phyloP scores from a whole-genome alignment of 2,329 filamentous ascomycete genomes.

The Sclerotinia minor region DNA sequence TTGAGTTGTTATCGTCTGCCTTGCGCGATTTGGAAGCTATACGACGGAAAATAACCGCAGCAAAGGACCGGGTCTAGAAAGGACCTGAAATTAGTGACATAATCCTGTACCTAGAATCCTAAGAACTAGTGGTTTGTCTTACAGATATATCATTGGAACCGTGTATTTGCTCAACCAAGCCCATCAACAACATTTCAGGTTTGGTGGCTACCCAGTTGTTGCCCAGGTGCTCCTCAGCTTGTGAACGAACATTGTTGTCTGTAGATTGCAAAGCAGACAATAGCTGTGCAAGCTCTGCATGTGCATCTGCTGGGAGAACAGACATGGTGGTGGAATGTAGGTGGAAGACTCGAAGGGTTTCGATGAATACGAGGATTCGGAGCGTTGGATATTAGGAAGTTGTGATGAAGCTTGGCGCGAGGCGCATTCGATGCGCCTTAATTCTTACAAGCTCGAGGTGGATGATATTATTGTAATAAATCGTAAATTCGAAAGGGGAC shows the following conservation, averaged over 20 bases:
- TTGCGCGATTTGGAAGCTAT: slow-evolving; percentile 90
- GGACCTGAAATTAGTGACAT: not conserved
- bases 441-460: not conserved
- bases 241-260: slow-evolving; percentile 81
- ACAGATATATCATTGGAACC: slow-evolving; percentile 56
- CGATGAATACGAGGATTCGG: slow-evolving; percentile 16
- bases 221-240: slow-evolving; percentile 87
- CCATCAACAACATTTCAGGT: slow-evolving; percentile 89
- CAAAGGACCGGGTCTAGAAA: slow-evolving; percentile 80
- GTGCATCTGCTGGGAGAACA: slow-evolving; percentile 78
- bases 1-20: slow-evolving; percentile 65
- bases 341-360: not conserved
- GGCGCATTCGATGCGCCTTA: slow-evolving; percentile 24
- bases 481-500: not conserved
- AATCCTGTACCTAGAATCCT: too few species aligned
- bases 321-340: slow-evolving; percentile 60
- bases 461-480: slow-evolving; percentile 4
- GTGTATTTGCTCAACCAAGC: slow-evolving; percentile 87
- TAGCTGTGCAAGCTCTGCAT: slow-evolving; percentile 80
- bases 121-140: slow-evolving; percentile 15
- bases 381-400: slow-evolving; percentile 17
- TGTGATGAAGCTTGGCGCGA: not conserved
- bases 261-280: slow-evolving; percentile 84
- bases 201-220: slow-evolving; percentile 82
- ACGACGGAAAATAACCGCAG: slow-evolving; percentile 89